phyloP scores from a whole-genome alignment of 768 basidiomycete species.

The Panaeolus papilionaceus region DNA sequence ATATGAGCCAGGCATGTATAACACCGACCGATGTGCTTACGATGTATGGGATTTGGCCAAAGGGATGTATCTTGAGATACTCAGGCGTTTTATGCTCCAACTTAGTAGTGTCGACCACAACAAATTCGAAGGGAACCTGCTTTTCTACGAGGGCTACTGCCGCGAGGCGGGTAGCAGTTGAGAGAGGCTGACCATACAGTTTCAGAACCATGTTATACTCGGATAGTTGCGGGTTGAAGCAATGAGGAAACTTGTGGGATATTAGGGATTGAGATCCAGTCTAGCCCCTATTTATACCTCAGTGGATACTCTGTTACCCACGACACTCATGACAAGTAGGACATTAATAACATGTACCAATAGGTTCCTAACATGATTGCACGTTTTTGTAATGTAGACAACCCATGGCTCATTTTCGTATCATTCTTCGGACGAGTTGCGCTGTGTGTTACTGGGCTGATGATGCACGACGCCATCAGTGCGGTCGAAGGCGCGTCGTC shows the following conservation, averaged over 20 bases:
- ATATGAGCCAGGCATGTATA: slow-evolving; percentile 24
- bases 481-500: no score
- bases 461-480: no score
- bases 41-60: slow-evolving; percentile 65
- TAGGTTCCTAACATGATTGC: no score
- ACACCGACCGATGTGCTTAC: slow-evolving; percentile 40
- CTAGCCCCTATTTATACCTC: not conserved
- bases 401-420: no score
- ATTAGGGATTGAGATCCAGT: not conserved
- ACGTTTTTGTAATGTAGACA: no score
- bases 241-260: not conserved
- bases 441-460: no score
- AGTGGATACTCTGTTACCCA: no score
- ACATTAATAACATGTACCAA: no score
- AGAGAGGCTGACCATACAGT: slow-evolving; percentile 45
- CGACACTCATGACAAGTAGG: no score
- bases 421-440: no score
- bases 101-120: slow-evolving; percentile 47
- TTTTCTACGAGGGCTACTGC: slow-evolving; percentile 58
- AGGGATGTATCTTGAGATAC: slow-evolving; percentile 61
- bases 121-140: slow-evolving; percentile 58
- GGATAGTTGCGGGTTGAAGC: not conserved
- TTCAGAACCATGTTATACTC: slow-evolving; percentile 47
- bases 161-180: slow-evolving; percentile 57
- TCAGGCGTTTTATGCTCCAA: slow-evolving; percentile 52